phyloP scores from a whole-genome alignment of 2,329 filamentous ascomycete genomes.

The Aotearoamyces nothofagi region DNA sequence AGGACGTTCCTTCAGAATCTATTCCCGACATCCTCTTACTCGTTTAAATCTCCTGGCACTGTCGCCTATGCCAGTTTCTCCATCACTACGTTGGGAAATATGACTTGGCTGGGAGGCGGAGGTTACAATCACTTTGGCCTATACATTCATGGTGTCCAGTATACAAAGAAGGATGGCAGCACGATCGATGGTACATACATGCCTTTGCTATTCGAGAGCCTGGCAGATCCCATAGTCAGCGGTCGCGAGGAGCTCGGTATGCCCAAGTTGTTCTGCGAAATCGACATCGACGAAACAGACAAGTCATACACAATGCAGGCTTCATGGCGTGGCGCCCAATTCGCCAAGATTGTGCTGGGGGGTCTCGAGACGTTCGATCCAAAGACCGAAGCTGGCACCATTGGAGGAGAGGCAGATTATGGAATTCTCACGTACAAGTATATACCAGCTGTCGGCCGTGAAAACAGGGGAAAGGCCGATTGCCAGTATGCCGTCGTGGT shows the following conservation, averaged over 20 bases:
- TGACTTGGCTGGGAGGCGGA: constrained; percentile 44
- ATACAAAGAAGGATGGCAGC: constrained; percentile 31
- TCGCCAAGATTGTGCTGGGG: constrained; percentile 22
- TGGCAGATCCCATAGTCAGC: constrained; percentile 42
- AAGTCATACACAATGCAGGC: constrained; percentile 28
- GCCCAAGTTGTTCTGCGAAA: constrained; percentile 31
- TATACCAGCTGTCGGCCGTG: constrained; percentile 33
- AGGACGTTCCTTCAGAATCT: constrained; percentile 24
- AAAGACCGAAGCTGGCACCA: constrained; percentile 11
- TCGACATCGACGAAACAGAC: constrained; percentile 36
- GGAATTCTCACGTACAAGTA: constrained; percentile 41
- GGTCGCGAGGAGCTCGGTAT: constrained; percentile 39
- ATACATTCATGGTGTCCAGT: constrained; percentile 46
- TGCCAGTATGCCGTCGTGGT: constrained; percentile 30
- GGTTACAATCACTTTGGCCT: constrained; percentile 44
- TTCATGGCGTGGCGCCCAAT: constrained; percentile 27
- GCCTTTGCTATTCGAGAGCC: constrained; percentile 41
- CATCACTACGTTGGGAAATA: constrained; percentile 27
- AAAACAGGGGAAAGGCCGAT: constrained; percentile 31
- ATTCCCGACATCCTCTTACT: constrained; percentile 17
- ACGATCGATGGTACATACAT: constrained; percentile 32
- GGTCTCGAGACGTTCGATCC: constrained; percentile 16
- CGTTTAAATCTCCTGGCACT: constrained; percentile 20
- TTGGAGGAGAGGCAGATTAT: constrained; percentile 15
- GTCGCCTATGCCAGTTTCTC: constrained; percentile 23